These are phyloP conservation scores for Termitomyces sp. DNA, from an alignment of 768 basidiomycete genomes.

Conservation along the genomic window DNA sequence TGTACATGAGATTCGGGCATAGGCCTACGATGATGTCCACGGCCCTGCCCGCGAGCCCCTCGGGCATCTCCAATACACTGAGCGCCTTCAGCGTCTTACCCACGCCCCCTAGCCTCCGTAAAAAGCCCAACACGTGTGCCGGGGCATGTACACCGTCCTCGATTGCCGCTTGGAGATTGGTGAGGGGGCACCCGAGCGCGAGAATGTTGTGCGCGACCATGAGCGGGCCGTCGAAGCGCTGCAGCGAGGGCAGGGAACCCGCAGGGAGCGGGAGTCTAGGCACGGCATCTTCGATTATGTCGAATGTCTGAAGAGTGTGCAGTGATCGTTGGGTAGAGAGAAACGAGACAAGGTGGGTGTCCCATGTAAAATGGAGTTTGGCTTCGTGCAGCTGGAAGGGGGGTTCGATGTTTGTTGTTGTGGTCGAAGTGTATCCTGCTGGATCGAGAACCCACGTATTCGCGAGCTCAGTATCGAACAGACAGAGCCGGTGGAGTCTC, in stretches of 20 bases:
- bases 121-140: conserved; percentile 19
- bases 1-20: conserved; percentile 21
- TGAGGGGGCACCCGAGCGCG: conserved; percentile 26
- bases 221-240: conserved; percentile 40
- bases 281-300: conserved; percentile 3
- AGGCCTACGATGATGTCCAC: conserved; percentile 16
- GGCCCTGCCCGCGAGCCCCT: conserved; percentile 16
- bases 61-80: conserved; percentile 25
- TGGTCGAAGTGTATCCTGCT: background rate
- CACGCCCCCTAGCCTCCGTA: conserved; percentile 23
- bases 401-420: background rate
- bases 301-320: conserved; percentile 28
- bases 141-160: conserved; percentile 28
- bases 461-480: background rate
- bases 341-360: conserved; percentile 39
- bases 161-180: conserved; percentile 39
- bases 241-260: conserved; percentile 32
- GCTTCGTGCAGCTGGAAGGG: conserved; percentile 41
- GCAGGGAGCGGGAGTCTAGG: conserved; percentile 1
- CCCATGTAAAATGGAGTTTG: conserved; percentile 46
- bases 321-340: conserved; percentile 41
- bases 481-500: background rate
- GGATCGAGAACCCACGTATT: background rate
- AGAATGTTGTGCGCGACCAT: conserved; percentile 35
- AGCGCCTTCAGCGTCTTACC: conserved; percentile 22